Percentiles rank a stretch among this genome's conserved stretches.
phyloP scores from a whole-genome alignment of 306 rosid species.

The Dalbergia cultrata region DNA sequence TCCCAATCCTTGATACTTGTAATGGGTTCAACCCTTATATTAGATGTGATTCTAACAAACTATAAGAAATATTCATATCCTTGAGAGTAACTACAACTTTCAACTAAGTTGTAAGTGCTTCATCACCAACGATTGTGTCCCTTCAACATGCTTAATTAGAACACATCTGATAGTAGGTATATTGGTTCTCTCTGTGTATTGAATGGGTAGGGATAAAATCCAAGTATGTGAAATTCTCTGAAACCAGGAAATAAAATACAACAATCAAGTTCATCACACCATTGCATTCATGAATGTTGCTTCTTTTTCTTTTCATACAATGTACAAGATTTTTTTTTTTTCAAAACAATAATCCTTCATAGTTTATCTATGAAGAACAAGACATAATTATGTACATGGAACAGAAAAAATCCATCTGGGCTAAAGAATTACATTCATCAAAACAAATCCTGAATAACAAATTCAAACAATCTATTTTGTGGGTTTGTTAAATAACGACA shows the following conservation, averaged over 20 bases:
- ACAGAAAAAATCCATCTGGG: conserved; percentile 44
- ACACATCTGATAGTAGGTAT: background rate
- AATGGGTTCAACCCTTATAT: too few species aligned
- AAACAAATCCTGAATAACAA: conserved; percentile 60
- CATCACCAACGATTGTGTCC: background rate
- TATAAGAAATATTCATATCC: too few species aligned
- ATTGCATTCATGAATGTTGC: conserved; percentile 42
- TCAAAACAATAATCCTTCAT: conserved; percentile 45
- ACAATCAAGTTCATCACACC: conserved; percentile 39
- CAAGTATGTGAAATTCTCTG: conserved; percentile 3
- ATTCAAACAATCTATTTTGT: conserved; percentile 55
- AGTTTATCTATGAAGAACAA: conserved; percentile 49
- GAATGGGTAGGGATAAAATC: conserved; percentile 19
- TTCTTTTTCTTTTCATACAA: conserved; percentile 23
- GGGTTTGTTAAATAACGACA: conserved; percentile 41
- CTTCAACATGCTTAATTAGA: conserved; percentile 2
- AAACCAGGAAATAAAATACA: conserved; percentile 21
- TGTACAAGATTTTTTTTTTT: conserved; percentile 27
- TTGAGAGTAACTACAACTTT: too few species aligned
- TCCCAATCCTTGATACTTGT: too few species aligned
- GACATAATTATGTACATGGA: conserved; percentile 52
- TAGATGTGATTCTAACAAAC: too few species aligned
- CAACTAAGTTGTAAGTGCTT: too few species aligned
- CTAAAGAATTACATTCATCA: conserved; percentile 67
- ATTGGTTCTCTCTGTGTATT: conserved; percentile 4